Conservation (phyloP, 345 rosid genomes). For the Populus tremula region DNA sequence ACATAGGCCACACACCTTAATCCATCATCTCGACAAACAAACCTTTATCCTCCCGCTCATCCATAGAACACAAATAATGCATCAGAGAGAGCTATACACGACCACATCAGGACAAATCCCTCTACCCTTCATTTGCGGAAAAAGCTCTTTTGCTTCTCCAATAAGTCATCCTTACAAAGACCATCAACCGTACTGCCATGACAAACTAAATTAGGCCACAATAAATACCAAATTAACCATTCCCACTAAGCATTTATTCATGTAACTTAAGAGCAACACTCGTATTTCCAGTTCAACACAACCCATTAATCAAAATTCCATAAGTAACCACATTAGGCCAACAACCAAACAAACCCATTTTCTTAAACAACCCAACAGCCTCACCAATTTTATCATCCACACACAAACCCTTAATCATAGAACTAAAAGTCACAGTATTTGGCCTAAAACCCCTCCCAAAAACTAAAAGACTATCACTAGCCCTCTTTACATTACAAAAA, state of each 20-base stretch:
- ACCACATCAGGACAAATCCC: conserved; percentile 29
- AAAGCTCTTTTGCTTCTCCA: conserved; percentile 33
- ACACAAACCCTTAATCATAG: conserved; percentile 36
- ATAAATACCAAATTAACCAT: conserved; percentile 6
- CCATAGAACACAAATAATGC: conserved; percentile 26
- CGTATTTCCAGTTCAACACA: conserved; percentile 27
- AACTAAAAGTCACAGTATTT: too few species aligned
- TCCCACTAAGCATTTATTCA: conserved; percentile 15
- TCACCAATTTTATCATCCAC: conserved; percentile 11
- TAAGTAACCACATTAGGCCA: conserved; percentile 18
- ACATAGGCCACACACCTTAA: conserved; percentile 17
- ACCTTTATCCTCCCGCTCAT: conserved; percentile 16
- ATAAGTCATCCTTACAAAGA: conserved; percentile 28
- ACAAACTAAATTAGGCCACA: conserved; percentile 22
- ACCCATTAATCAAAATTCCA: conserved; percentile 25
- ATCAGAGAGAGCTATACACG: conserved; percentile 16
- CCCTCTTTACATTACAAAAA: background rate
- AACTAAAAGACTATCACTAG: too few species aligned
- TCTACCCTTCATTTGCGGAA: conserved; percentile 29
- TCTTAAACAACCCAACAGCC: conserved; percentile 20
- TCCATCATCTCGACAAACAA: conserved; percentile 27
- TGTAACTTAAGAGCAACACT: conserved; percentile 25
- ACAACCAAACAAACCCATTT: conserved; percentile 20
- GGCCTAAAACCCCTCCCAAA: too few species aligned
- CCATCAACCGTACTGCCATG: conserved; percentile 30